These are phyloP conservation scores for Leucogyrophana mollusca DNA, from an alignment of 768 basidiomycete species.

Conservation along the genomic window DNA sequence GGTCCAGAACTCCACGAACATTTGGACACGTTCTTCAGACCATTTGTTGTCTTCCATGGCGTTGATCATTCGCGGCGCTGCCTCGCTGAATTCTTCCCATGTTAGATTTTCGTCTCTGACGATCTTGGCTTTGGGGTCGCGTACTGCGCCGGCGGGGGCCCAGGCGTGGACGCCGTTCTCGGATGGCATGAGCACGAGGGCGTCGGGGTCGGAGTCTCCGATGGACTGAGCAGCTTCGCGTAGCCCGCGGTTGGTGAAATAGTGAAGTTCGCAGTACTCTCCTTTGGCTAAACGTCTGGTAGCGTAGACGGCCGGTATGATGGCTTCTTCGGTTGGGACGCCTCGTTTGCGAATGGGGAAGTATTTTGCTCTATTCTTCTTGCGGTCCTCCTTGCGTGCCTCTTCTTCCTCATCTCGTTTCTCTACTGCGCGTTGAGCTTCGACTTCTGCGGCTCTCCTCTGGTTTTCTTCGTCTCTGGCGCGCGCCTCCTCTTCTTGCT, in stretches of 20 bases:
- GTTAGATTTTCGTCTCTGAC: neutral
- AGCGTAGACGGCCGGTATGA: neutral
- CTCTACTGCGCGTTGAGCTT: neutral
- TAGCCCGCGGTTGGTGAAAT: neutral
- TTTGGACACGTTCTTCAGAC: neutral
- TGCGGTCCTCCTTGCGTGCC: neutral
- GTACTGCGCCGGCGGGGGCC: neutral
- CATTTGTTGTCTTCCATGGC: constrained; percentile 9
- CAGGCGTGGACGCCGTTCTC: neutral
- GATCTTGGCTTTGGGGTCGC: neutral
- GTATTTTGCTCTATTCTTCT: constrained; percentile 2
- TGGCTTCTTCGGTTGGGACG: neutral
- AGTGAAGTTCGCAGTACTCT: neutral
- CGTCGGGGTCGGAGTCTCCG: neutral
- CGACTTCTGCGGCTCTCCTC: neutral
- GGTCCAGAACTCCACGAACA: constrained; percentile 11
- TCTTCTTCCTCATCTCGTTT: constrained; percentile 1
- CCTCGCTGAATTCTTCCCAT: constrained; percentile 3
- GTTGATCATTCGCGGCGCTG: constrained; percentile 7
- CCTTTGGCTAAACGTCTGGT: neutral
- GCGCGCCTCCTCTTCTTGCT: neutral
- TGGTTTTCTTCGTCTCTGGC: too few relatives aligned
- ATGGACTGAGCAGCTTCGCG: neutral
- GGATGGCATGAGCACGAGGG: neutral
- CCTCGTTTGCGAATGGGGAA: neutral